phyloP scores from a whole-genome alignment of 257 asterid genomes.

The Henckelia pumila region DNA sequence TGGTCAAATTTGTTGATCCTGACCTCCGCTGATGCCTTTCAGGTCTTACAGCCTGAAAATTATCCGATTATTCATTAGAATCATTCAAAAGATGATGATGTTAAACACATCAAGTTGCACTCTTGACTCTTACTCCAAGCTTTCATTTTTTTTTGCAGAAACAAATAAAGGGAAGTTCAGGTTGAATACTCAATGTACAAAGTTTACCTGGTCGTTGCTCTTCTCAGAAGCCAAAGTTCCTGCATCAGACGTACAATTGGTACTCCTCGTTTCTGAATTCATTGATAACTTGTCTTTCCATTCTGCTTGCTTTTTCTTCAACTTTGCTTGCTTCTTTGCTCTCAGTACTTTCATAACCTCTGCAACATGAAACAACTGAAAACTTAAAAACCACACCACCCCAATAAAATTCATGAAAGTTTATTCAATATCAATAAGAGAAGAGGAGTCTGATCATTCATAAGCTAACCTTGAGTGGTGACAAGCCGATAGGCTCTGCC shows the following conservation, averaged over 20 bases:
- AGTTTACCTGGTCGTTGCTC: conserved; percentile 33
- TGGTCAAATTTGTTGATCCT: conserved; percentile 23
- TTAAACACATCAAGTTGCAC: not conserved
- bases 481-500: conserved; percentile 66
- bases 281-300: conserved; percentile 35
- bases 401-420: not conserved
- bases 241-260: conserved; percentile 29
- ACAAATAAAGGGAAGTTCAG: conserved; percentile 5
- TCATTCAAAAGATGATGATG: not conserved
- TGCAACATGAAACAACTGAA: conserved; percentile 29
- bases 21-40: conserved; percentile 39
- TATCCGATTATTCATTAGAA: not conserved
- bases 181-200: not conserved
- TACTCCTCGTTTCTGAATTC: conserved; percentile 30
- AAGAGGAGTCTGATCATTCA: not conserved
- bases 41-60: conserved; percentile 39
- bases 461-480: conserved; percentile 55
- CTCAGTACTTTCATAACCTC: conserved; percentile 85
- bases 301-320: conserved; percentile 45
- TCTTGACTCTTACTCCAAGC: conserved; percentile 3
- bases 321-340: conserved; percentile 73
- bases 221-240: conserved; percentile 20
- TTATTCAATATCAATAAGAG: too few species aligned
- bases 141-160: conserved; percentile 25
- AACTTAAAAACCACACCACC: not conserved